Evolutionary conservation across 2,329 filamentous ascomycete genomes (phyloP), one percentile per base, ranked within the genome.

Genomic region (Aspergillus puulaauensis): DNA sequence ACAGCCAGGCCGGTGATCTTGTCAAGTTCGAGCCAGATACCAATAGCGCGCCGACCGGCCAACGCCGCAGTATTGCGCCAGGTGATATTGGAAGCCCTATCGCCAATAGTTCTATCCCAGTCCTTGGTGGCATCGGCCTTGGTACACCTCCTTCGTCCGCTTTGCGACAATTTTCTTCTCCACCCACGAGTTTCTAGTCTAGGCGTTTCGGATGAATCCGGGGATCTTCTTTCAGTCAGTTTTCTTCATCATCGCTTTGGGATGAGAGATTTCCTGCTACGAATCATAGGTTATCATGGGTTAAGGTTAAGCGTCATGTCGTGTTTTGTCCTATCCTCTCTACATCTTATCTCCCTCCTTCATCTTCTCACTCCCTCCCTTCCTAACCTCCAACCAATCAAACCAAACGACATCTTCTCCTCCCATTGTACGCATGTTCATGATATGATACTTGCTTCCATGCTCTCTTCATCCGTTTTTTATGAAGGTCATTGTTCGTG

Each of bases 51-150:
- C 69, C 75, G 12, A 73, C 77, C 72, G 60, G 74, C 61, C 69
- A 74, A 63, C 70, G 78, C 66, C 71, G 72, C 21, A 77, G 75
- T 63, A 70, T 76, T 54, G 77, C 72, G 9, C 86, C 87, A 3
- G 86, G 88, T 33, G 86, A 90, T 71, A 89, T 90, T 60, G 86
- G 87, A 44, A 90, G 88, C 68, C 88, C 88, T 2, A 74, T 86
- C 52, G 75, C 81, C 33, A 77, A 81, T 31, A 75, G 70, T 58
- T 76, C 72, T 49, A 67, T 74, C 15, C 73, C 72, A 33, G 66
- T 68, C n/a, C 71, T 75, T 61, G 70, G 72, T 53, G 74, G 74
- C 9, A 70, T 76, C 31, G 69, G 69, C 15, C 70, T 76, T 31
- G 68, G 69, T n/a, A 61, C 66, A 15, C 50, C 55, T 15, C 58